These are phyloP conservation scores for Venturia pyrina DNA, from an alignment of 2,329 filamentous ascomycete genomes.

Conservation along the genomic window DNA sequence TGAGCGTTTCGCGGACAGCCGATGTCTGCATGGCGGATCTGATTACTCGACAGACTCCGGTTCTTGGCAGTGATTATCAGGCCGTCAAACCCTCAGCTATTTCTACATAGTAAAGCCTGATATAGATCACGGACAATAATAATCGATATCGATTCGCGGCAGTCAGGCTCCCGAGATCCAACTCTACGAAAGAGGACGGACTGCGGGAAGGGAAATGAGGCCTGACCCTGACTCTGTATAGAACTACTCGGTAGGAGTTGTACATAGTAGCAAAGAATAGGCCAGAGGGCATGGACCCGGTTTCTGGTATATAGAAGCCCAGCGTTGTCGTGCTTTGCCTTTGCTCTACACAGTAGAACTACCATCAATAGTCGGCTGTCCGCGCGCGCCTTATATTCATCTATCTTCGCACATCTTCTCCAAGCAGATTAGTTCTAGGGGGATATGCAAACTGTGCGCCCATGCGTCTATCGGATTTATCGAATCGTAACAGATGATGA, in stretches of 20 bases:
- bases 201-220: neutral
- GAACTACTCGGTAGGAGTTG: no score
- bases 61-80: neutral
- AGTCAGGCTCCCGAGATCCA: neutral
- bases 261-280: neutral
- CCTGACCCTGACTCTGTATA: neutral
- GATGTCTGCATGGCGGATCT: neutral
- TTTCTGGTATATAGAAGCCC: neutral
- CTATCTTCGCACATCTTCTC: neutral
- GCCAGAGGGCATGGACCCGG: neutral
- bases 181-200: neutral
- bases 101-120: neutral
- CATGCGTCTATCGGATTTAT: neutral
- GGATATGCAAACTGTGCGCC: neutral
- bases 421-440: neutral
- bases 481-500: neutral
- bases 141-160: neutral
- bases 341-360: no score
- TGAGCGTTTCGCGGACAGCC: neutral
- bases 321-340: neutral
- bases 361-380: neutral
- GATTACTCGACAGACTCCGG: neutral
- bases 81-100: neutral
- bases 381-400: neutral
- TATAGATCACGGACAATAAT: neutral